Base-by-base conservation (phyloP, 164 flowering plant genomes). In the Paratinospora sagittata region DNA sequence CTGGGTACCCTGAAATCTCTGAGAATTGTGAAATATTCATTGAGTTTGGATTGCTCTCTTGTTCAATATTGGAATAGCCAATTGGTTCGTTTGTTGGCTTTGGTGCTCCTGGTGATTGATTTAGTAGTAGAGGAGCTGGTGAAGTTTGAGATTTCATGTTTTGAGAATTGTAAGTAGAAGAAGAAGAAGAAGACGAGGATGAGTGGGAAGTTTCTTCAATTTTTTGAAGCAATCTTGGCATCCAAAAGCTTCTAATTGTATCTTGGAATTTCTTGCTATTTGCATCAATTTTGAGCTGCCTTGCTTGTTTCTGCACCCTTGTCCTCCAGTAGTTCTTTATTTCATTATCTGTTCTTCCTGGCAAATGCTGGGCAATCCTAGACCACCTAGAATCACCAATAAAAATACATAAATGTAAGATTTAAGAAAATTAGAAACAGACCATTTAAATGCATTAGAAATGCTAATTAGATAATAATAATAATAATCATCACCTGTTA, bases 241-340 rank as follows among this genome's bases (percentile, higher is more conserved):
- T 85, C 87, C 91, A 91, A 52, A 73, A 78, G 67, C 76, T 72
- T 36, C 85, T 70, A 12, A 92, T 74, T 0, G 84, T 69, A 12
- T 90, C 85, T 4, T 78, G 81, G 39, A 89, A 86, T 19, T 61
- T 81, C 13, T 78, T 57, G 80, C 91, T 88, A 65, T 89, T 85
- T 7, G 80, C 80, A 27, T 89, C 90, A 16, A 84, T 74, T 45
- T 89, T 87, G 3, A 90, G 89, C 23, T 85, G 88, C 27, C 84
- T 26, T 5, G 93, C 96, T 73, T 90, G 92, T 74, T 88, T 92
- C 41, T 89, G 92, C 66, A 90, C 87, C 68, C 90, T 71, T 21
- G 97, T 92, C 79, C 97, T 82, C 97, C 97, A 92, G 68, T 89
- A 92, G 72, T 92, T 92, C 82, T 92, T 92, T 62, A 92, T 92